phyloP scores from a whole-genome alignment of 1,284 basidiomycete species.

The Ceratobasidium sp. region DNA sequence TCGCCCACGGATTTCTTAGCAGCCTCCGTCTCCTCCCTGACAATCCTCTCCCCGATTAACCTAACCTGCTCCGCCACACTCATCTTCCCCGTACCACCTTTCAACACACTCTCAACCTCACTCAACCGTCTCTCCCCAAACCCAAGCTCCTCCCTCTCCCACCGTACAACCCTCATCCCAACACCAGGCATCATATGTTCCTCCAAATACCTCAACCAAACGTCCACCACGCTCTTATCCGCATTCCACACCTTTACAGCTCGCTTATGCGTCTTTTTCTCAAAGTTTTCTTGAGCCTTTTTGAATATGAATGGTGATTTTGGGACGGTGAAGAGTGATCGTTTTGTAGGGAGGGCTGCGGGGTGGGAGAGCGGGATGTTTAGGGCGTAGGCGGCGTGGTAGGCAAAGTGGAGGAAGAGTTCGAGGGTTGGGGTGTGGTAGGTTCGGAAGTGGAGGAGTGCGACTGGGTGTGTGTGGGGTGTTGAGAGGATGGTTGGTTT shows the following conservation, averaged over 20 bases:
- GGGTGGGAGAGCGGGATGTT: constrained; percentile 85
- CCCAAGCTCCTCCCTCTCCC: constrained; percentile 80
- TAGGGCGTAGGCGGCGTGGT: constrained; percentile 86
- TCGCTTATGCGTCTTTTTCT: constrained; percentile 85
- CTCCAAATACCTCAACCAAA: constrained; percentile 86
- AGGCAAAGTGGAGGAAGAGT: constrained; percentile 87
- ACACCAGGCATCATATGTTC: constrained; percentile 87
- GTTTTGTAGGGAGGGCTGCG: constrained; percentile 80
- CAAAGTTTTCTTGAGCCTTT: constrained; percentile 97
- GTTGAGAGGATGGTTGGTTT: constrained; percentile 62
- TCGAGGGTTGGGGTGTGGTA: constrained; percentile 77
- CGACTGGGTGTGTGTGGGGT: constrained; percentile 84
- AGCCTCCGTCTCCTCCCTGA: constrained; percentile 48
- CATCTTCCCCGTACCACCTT: constrained; percentile 53
- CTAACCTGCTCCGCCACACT: constrained; percentile 42
- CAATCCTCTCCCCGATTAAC: constrained; percentile 49
- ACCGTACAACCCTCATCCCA: constrained; percentile 85
- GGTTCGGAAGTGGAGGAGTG: constrained; percentile 86
- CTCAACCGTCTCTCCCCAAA: constrained; percentile 68
- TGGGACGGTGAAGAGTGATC: constrained; percentile 88
- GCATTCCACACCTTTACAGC: constrained; percentile 94
- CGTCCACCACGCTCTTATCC: constrained; percentile 81
- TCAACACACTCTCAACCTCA: constrained; percentile 49
- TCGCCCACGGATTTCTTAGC: constrained; percentile 13
- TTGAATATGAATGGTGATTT: constrained; percentile 93